phyloP scores from a whole-genome alignment of 768 basidiomycete genomes.

The Rhodosporidiobolus odoratus region DNA sequence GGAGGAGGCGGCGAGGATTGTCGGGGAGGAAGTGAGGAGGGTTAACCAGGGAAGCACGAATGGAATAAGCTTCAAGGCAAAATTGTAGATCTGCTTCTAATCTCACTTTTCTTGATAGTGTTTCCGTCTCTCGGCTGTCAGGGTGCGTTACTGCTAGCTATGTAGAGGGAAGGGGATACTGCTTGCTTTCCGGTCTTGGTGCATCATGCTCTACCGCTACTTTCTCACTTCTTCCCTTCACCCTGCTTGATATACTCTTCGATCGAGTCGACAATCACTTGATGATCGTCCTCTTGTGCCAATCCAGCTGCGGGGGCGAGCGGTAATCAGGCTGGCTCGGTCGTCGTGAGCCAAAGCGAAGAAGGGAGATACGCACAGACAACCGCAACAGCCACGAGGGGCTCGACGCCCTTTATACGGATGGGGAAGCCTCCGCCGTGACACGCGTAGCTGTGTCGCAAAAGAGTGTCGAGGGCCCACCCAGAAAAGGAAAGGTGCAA shows the following conservation, averaged over 20 bases:
- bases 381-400: slow-evolving; percentile 20
- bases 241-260: slow-evolving; percentile 13
- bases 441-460: slow-evolving; percentile 5
- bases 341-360: no score
- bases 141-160: no score
- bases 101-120: no score
- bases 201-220: no score
- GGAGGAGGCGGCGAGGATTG: slow-evolving; percentile 25
- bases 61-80: neutral
- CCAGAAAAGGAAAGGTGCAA: neutral
- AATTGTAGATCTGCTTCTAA: neutral
- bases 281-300: slow-evolving; percentile 31
- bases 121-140: no score
- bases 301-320: slow-evolving; percentile 12
- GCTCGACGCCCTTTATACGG: slow-evolving; percentile 29
- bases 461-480: no score
- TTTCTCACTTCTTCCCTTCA: neutral
- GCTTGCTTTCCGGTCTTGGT: neutral
- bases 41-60: no score
- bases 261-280: slow-evolving; percentile 25
- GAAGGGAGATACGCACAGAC: slow-evolving; percentile 7
- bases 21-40: slow-evolving; percentile 9
- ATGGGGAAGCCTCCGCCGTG: slow-evolving; percentile 33
- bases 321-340: neutral
- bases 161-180: neutral